These are phyloP conservation scores for Plectranthus barbatus DNA, from an alignment of 257 asterid genomes.

Conservation along the genomic window DNA sequence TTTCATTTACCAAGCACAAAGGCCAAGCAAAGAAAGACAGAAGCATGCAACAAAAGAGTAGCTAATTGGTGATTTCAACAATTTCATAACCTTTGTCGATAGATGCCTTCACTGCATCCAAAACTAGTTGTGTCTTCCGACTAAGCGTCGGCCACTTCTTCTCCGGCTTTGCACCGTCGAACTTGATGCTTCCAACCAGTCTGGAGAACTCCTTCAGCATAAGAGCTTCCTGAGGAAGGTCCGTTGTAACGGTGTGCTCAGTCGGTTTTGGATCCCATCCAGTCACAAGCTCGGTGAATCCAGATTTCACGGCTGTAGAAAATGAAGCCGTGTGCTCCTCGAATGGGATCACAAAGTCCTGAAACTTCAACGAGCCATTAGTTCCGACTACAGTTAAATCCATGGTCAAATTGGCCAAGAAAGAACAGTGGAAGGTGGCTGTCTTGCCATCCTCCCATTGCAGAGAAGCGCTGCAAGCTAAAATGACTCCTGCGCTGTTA, in stretches of 20 bases:
- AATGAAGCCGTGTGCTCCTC: slow-evolving; percentile 41
- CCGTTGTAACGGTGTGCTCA: slow-evolving; percentile 34
- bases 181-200: slow-evolving; percentile 33
- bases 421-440: slow-evolving; percentile 70
- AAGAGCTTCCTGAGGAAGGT: slow-evolving; percentile 70
- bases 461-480: slow-evolving; percentile 59
- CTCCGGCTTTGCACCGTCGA: slow-evolving; percentile 41
- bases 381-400: slow-evolving; percentile 51
- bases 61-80: slow-evolving; percentile 32
- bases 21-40: background rate
- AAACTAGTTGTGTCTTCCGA: slow-evolving; percentile 64
- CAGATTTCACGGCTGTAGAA: slow-evolving; percentile 25
- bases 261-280: slow-evolving; percentile 50
- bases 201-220: slow-evolving; percentile 61
- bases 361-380: slow-evolving; percentile 39
- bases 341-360: slow-evolving; percentile 55
- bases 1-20: background rate
- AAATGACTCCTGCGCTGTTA: slow-evolving; percentile 48
- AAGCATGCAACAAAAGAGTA: background rate
- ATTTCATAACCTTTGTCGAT: slow-evolving; percentile 47
- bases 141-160: slow-evolving; percentile 54
- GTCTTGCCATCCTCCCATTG: slow-evolving; percentile 54
- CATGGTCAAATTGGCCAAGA: slow-evolving; percentile 56
- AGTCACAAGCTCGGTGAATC: slow-evolving; percentile 29
- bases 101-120: slow-evolving; percentile 69